A percentile compares a stretch with the other conserved stretches of the same genome.
Evolutionary conservation across 805 yeast species (phyloP).

Genomic region (Metschnikowia lochheadii): DNA sequence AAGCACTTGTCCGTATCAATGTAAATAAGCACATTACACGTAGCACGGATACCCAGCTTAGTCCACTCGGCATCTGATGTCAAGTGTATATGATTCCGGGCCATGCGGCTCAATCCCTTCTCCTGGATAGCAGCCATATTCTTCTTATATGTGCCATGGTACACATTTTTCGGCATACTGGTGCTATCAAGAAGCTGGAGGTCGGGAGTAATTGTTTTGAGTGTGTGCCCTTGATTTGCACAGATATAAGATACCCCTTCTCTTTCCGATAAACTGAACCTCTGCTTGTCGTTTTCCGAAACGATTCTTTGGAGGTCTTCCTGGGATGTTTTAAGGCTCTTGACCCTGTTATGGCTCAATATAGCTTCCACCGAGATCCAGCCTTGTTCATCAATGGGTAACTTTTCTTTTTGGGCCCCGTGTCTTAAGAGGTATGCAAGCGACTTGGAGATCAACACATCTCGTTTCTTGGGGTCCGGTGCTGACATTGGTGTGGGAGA

Average conservation of each 20-base stretch:
- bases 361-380: conserved; percentile 54
- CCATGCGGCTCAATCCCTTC: conserved; percentile 65
- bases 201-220: conserved; percentile 44
- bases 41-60: conserved; percentile 71
- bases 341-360: conserved; percentile 54
- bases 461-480: conserved; percentile 28
- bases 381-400: conserved; percentile 65
- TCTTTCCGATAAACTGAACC: conserved; percentile 51
- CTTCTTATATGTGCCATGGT: conserved; percentile 72
- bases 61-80: conserved; percentile 51
- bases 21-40: conserved; percentile 55
- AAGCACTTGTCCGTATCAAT: conserved; percentile 52
- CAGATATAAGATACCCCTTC: conserved; percentile 45
- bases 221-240: conserved; percentile 92
- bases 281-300: conserved; percentile 58
- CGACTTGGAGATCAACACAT: conserved; percentile 61
- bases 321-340: conserved; percentile 48
- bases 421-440: conserved; percentile 81
- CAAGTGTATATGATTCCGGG: conserved; percentile 81
- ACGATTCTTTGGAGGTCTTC: conserved; percentile 64
- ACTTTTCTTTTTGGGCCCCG: conserved; percentile 66
- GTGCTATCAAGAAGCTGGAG: conserved; percentile 35
- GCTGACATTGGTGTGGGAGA: conserved; percentile 9
- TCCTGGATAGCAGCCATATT: conserved; percentile 47
- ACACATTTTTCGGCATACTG: conserved; percentile 49